Percentiles rank a stretch among this genome's conserved stretches.
Evolutionary conservation across 2,329 filamentous ascomycete genomes (phyloP).

Genomic region (Zymoseptoria crescenta): DNA sequence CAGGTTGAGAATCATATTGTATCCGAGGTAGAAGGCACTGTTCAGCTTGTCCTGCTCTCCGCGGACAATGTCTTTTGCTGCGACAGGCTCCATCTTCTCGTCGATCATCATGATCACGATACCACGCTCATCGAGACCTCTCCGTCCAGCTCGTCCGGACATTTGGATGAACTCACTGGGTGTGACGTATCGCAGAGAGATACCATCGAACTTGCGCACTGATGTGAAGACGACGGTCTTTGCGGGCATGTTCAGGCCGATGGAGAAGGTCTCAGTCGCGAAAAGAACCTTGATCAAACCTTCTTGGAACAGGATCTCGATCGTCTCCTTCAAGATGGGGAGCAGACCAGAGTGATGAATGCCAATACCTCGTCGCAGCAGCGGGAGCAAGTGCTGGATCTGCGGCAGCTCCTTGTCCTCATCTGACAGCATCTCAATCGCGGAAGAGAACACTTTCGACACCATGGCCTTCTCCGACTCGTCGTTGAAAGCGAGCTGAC

Average conservation of each 20-base stretch:
- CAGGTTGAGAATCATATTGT: conserved; percentile 98
- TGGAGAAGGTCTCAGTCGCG: conserved; percentile 97
- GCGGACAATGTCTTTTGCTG: conserved; percentile 91
- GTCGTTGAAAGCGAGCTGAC: conserved; percentile 84
- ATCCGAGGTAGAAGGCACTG: conserved; percentile 93
- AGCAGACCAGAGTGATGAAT: conserved; percentile 94
- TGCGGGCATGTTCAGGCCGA: conserved; percentile 97
- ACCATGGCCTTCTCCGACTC: conserved; percentile 94
- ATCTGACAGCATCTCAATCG: conserved; percentile 84
- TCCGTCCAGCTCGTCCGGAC: conserved; percentile 92
- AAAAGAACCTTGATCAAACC: conserved; percentile 96
- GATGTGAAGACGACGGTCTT: conserved; percentile 99
- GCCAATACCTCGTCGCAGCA: conserved; percentile 85
- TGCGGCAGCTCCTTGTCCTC: conserved; percentile 84
- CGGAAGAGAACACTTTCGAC: conserved; percentile 84
- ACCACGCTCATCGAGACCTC: conserved; percentile 93
- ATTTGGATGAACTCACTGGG: conserved; percentile 98
- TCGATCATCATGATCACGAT: conserved; percentile 99
- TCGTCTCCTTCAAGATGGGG: conserved; percentile 95
- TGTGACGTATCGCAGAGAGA: conserved; percentile 71
- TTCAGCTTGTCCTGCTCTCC: conserved; percentile 96
- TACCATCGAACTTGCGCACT: conserved; percentile 90
- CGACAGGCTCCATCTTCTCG: conserved; percentile 87
- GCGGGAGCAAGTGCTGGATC: conserved; percentile 80
- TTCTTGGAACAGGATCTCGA: conserved; percentile 98